Conservation (phyloP, 1,284 basidiomycete genomes). For the Bjerkandera adusta region DNA sequence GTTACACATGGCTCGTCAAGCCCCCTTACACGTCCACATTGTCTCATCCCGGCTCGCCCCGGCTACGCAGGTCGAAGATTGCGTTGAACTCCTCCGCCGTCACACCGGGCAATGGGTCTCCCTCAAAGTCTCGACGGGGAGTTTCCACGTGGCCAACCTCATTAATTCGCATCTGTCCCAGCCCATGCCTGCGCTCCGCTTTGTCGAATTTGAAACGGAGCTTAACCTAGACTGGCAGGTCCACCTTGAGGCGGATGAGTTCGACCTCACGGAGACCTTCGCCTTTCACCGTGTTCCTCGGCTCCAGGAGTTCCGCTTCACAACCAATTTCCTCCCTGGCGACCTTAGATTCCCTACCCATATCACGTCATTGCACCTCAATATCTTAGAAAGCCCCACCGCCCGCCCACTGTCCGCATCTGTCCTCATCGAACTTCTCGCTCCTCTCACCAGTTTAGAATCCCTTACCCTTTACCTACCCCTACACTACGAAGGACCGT, state of each 20-base stretch:
- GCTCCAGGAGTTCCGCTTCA: conserved; percentile 33
- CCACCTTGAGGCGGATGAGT: conserved; percentile 9
- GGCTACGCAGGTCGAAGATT: conserved; percentile 21
- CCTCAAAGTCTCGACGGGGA: conserved; percentile 38
- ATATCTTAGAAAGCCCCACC: conserved; percentile 23
- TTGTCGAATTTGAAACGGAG: conserved; percentile 20
- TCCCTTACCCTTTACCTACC: conserved; percentile 42
- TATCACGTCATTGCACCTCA: conserved; percentile 37
- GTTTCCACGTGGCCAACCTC: conserved; percentile 37
- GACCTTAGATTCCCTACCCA: conserved; percentile 34
- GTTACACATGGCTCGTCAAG: conserved; percentile 43
- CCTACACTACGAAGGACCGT: conserved; percentile 29
- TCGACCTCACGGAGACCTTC: conserved; percentile 31
- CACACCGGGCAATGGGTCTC: conserved; percentile 44
- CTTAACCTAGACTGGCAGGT: conserved; percentile 19
- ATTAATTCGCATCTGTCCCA: conserved; percentile 35
- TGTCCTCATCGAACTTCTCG: conserved; percentile 25
- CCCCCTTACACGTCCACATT: conserved; percentile 44
- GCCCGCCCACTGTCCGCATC: conserved; percentile 29
- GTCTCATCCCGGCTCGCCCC: conserved; percentile 30
- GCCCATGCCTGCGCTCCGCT: conserved; percentile 22
- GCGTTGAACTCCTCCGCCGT: conserved; percentile 41
- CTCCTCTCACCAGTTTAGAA: conserved; percentile 30
- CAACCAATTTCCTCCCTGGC: conserved; percentile 35
- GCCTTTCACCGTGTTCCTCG: conserved; percentile 30